Evolutionary conservation across 495 filamentous ascomycete species (phyloP).

Genomic region (Astrothelium macrocarpum): DNA sequence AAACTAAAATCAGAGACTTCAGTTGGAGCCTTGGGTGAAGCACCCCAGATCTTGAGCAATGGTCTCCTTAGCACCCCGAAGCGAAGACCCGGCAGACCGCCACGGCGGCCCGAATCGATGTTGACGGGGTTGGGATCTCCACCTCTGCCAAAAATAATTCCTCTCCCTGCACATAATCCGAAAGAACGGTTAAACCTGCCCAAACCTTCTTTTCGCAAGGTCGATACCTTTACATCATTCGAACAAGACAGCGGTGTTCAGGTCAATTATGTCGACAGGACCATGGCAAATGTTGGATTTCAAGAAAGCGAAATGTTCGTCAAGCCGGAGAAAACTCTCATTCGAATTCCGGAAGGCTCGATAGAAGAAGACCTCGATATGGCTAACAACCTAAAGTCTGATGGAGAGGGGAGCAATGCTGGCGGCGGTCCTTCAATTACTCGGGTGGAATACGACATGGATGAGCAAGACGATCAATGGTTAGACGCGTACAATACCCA

Average conservation of each 20-base stretch:
- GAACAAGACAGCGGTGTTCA: conserved; percentile 50
- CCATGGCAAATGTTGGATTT: conserved; percentile 89
- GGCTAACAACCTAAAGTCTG: conserved; percentile 44
- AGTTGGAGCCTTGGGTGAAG: conserved; percentile 34
- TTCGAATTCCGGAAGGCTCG: conserved; percentile 66
- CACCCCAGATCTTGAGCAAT: not conserved
- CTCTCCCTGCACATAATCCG: conserved; percentile 56
- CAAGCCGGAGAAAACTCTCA: conserved; percentile 62
- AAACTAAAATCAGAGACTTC: not conserved
- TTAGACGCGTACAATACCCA: conserved; percentile 71
- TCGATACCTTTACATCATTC: conserved; percentile 51
- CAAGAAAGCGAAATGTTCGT: conserved; percentile 86
- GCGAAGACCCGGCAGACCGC: conserved; percentile 52
- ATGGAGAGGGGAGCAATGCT: conserved; percentile 48
- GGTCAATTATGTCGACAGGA: conserved; percentile 71
- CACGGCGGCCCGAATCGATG: conserved; percentile 51
- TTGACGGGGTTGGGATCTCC: conserved; percentile 50
- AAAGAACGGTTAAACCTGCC: conserved; percentile 57
- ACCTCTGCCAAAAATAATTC: conserved; percentile 48
- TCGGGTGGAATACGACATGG: conserved; percentile 97
- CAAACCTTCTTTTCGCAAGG: conserved; percentile 48
- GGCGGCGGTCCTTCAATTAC: conserved; percentile 43
- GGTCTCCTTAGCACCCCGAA: conserved; percentile 36
- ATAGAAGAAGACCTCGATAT: conserved; percentile 78
- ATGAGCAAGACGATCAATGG: conserved; percentile 98